Evolutionary conservation across 139 green algal genomes (phyloP), one percentile per base, ranked within the genome.

Genomic region (Micractinium sp.): DNA sequence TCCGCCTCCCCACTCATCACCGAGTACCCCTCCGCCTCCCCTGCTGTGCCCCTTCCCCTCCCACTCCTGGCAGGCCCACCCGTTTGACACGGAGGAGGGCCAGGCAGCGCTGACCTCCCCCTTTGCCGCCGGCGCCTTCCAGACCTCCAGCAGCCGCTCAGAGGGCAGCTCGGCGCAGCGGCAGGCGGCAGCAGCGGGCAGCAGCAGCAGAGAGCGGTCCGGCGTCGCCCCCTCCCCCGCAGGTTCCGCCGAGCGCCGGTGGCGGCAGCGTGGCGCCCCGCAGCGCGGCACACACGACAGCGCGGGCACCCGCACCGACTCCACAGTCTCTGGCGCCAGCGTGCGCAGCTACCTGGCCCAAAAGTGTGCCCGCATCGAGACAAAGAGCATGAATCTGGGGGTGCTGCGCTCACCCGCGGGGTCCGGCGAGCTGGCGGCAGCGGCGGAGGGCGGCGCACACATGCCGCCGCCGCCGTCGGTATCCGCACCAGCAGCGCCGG

Each of bases 61-160:
- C 47, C 47, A 14, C 35, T 27, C 47, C 12, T 18, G 9, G 29
- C 74, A 78, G 63, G 56, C 80, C 5, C 88, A 91, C 38, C 88
- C 88, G 0, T 91, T 91, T 78, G 88, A 91, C 38, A 91, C 88
- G 7, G 67, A 67, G 36, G 88, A 91, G 61, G 88, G 88, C 31
- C 79, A 60, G 35, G 88, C 60, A 5, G 78, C 78, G 0, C 84
- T 91, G 16, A 91, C 88, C 60, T 91, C 88, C 4, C 88, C 88
- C 56, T 91, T 91, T 91, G 76, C 85, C 31, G 71, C 88, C 18
- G 63, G 38, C 39, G 78, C 88, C 29, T 84, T 86, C 56, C 36
- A 79, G 13, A 41, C 63, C 25, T 63, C 82, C 63, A 69, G 56
- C 80, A 53, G 56, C 53, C 38, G 22, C 27, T 69, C 31, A 31